A percentile compares a stretch with the other conserved stretches of the same genome.
Evolutionary conservation across 768 basidiomycete species (phyloP).

Genomic region (Leccinum arenicola): DNA sequence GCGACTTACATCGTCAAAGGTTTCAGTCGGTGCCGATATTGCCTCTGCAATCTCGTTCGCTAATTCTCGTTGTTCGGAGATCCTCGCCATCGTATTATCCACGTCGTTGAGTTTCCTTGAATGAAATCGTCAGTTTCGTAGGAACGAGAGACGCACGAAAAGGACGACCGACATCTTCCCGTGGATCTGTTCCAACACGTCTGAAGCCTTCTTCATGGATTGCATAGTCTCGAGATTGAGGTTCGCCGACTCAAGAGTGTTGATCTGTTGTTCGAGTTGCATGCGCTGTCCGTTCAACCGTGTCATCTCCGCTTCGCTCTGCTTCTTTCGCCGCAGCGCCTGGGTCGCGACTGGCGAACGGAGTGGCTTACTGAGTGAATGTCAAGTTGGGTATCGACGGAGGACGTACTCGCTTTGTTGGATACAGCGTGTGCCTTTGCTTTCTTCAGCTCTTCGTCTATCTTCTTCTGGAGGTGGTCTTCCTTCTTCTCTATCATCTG

Average conservation of each 20-base stretch:
- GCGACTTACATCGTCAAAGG: slow-evolving; percentile 68
- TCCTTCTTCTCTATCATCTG: slow-evolving; percentile 99
- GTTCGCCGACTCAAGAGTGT: slow-evolving; percentile 96
- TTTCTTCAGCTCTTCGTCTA: slow-evolving; percentile 90
- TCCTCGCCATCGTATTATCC: slow-evolving; percentile 81
- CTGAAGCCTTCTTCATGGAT: slow-evolving; percentile 94
- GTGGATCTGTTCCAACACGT: slow-evolving; percentile 87
- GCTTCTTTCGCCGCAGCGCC: slow-evolving; percentile 92
- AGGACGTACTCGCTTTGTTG: slow-evolving; percentile 81
- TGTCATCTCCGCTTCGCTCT: slow-evolving; percentile 82
- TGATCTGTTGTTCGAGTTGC: slow-evolving; percentile 95
- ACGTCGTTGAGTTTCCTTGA: slow-evolving; percentile 87
- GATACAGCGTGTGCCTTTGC: slow-evolving; percentile 90
- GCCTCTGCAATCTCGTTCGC: slow-evolving; percentile 90
- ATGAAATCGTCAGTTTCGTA: slow-evolving; percentile 1
- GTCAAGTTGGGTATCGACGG: not conserved
- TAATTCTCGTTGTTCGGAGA: slow-evolving; percentile 88
- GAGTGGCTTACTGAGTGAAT: slow-evolving; percentile 10
- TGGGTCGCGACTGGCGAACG: slow-evolving; percentile 69
- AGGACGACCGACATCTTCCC: slow-evolving; percentile 70
- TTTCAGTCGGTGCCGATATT: slow-evolving; percentile 70
- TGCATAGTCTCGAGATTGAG: slow-evolving; percentile 96
- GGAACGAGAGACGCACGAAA: not conserved
- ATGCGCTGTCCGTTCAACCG: slow-evolving; percentile 79
- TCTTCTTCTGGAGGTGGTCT: slow-evolving; percentile 93